Percentiles rank a stretch among this genome's conserved stretches.
Conservation (phyloP, 2,329 filamentous ascomycete species). For the Epichloe hybrida region DNA sequence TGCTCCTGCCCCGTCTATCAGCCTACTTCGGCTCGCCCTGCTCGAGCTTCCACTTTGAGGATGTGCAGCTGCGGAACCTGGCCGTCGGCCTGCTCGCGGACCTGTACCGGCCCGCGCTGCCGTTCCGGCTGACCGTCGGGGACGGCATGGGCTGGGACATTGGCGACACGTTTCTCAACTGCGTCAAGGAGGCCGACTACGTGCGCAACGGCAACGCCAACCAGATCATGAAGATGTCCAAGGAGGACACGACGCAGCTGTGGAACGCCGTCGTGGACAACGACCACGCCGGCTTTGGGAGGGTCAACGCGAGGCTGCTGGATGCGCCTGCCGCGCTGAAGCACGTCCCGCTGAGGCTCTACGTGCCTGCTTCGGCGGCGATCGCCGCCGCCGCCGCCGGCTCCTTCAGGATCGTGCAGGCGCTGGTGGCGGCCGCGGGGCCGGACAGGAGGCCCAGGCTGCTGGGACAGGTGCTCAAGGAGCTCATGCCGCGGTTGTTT, state of each 20-base stretch:
- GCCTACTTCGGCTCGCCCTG: slow-evolving; percentile 39
- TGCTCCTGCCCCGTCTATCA: slow-evolving; percentile 40
- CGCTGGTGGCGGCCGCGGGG: slow-evolving; percentile 44
- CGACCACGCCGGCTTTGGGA: slow-evolving; percentile 57
- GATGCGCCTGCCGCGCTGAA: slow-evolving; percentile 61
- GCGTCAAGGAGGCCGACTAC: slow-evolving; percentile 66
- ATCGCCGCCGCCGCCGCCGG: slow-evolving; percentile 17
- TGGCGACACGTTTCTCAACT: slow-evolving; percentile 49
- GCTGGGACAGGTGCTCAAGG: slow-evolving; percentile 65
- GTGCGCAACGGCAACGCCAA: slow-evolving; percentile 78
- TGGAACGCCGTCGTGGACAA: slow-evolving; percentile 74
- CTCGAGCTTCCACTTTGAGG: slow-evolving; percentile 46
- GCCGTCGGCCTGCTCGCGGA: slow-evolving; percentile 41
- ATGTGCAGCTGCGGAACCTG: slow-evolving; percentile 38
- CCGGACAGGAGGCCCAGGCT: slow-evolving; percentile 28
- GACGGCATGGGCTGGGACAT: slow-evolving; percentile 47
- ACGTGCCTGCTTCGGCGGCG: slow-evolving; percentile 44
- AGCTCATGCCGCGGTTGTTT: slow-evolving; percentile 67
- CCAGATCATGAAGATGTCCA: slow-evolving; percentile 78
- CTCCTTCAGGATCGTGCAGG: slow-evolving; percentile 62
- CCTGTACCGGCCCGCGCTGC: slow-evolving; percentile 39
- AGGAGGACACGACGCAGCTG: slow-evolving; percentile 67
- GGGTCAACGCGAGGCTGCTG: slow-evolving; percentile 64
- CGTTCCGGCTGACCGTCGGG: slow-evolving; percentile 41
- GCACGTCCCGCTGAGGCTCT: slow-evolving; percentile 78